These are phyloP conservation scores for Trichodelitschia bisporula DNA, from an alignment of 495 filamentous ascomycete species.

Conservation along the genomic window DNA sequence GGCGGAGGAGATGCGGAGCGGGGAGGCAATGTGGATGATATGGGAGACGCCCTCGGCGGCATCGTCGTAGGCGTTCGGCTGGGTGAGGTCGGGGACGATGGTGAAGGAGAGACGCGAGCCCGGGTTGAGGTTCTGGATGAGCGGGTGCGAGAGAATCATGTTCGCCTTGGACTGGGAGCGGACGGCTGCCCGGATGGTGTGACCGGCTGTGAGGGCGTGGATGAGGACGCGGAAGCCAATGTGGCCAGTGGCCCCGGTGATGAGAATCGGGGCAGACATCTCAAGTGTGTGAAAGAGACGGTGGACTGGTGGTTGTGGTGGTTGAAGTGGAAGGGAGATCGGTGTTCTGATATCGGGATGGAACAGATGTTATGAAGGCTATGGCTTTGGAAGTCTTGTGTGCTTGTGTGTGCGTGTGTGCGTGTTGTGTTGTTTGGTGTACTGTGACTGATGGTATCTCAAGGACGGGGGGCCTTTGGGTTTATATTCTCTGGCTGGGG, in stretches of 20 bases:
- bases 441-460: too few species aligned
- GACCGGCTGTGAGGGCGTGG: slow-evolving; percentile 6
- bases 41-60: slow-evolving; percentile 16
- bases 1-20: slow-evolving; percentile 19
- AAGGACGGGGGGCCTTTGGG: too few species aligned
- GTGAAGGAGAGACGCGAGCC: slow-evolving; percentile 12
- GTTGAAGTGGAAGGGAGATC: too few species aligned
- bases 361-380: too few species aligned
- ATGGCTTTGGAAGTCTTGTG: too few species aligned
- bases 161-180: slow-evolving; percentile 5
- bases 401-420: too few species aligned
- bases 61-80: slow-evolving; percentile 15
- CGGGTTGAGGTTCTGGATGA: not conserved
- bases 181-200: slow-evolving; percentile 7
- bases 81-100: slow-evolving; percentile 17
- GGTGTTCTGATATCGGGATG: too few species aligned
- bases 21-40: slow-evolving; percentile 20
- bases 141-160: slow-evolving; percentile 2
- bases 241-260: slow-evolving; percentile 8
- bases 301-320: too few species aligned
- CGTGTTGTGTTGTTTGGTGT: too few species aligned
- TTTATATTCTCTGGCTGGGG: too few species aligned
- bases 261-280: too few species aligned
- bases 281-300: too few species aligned
- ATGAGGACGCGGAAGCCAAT: slow-evolving; percentile 7